Evolutionary conservation across 2,329 filamentous ascomycete genomes (phyloP).

Genomic region (Penicillium sp.): DNA sequence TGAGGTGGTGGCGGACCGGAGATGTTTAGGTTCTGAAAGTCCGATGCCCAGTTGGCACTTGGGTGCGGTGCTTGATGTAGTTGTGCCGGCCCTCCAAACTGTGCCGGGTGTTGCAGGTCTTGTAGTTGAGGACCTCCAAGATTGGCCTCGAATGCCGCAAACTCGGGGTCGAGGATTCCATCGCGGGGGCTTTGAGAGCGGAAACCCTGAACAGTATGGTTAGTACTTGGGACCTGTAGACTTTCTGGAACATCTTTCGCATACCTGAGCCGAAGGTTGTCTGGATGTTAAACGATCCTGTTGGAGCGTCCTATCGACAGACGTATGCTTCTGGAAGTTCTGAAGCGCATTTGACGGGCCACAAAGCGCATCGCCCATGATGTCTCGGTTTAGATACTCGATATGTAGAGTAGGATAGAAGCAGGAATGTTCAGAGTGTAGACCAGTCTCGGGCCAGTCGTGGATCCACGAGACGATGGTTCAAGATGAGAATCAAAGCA

Average conservation of each 20-base stretch:
- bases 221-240: constrained; percentile 5
- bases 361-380: constrained; percentile 71
- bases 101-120: constrained; percentile 42
- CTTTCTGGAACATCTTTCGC: constrained; percentile 12
- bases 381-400: constrained; percentile 19
- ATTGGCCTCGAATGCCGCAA: constrained; percentile 67
- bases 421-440: too few species aligned
- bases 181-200: constrained; percentile 61
- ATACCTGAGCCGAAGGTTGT: constrained; percentile 60
- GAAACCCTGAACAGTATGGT: constrained; percentile 57
- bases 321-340: constrained; percentile 71
- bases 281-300: constrained; percentile 69
- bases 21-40: constrained; percentile 52
- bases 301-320: constrained; percentile 71
- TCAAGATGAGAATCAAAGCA: too few species aligned
- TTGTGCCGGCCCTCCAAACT: constrained; percentile 32
- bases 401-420: too few species aligned
- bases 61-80: constrained; percentile 28
- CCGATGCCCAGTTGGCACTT: constrained; percentile 46
- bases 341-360: constrained; percentile 77
- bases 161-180: constrained; percentile 66
- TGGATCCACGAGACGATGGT: too few species aligned
- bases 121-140: constrained; percentile 37
- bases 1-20: constrained; percentile 50
- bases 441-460: too few species aligned